These are phyloP conservation scores for Entrophospora sp. DNA, from an alignment of 192 early-diverging fungal species.

Conservation along the genomic window DNA sequence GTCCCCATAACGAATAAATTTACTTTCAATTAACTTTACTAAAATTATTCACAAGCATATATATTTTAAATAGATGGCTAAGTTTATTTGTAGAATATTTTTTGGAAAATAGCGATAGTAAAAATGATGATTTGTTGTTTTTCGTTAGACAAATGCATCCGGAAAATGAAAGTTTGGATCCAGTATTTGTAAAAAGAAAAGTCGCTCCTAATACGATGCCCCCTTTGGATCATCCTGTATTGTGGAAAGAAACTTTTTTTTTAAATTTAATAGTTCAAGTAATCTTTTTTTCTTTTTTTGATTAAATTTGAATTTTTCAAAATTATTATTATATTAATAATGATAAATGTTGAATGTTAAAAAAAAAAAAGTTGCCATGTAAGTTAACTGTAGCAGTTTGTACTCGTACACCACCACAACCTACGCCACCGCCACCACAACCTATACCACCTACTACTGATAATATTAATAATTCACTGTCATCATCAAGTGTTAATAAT, in stretches of 20 bases:
- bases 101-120: slow-evolving; percentile 54
- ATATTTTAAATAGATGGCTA: slow-evolving; percentile 39
- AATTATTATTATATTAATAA: too few relatives aligned
- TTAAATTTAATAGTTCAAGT: slow-evolving; percentile 84
- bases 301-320: too few relatives aligned
- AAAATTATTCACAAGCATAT: background rate
- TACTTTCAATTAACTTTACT: background rate
- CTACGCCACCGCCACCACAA: slow-evolving; percentile 18
- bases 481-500: too few relatives aligned
- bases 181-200: slow-evolving; percentile 79
- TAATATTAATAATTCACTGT: too few relatives aligned
- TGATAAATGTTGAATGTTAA: too few relatives aligned
- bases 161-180: slow-evolving; percentile 46
- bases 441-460: too few relatives aligned
- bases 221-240: slow-evolving; percentile 55
- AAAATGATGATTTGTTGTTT: slow-evolving; percentile 79
- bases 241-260: slow-evolving; percentile 90
- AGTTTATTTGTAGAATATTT: slow-evolving; percentile 66
- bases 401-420: slow-evolving; percentile 39
- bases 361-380: slow-evolving; percentile 80
- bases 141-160: slow-evolving; percentile 57
- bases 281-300: too few relatives aligned
- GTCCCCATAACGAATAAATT: slow-evolving; percentile 9
- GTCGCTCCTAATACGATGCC: slow-evolving; percentile 51
- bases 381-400: slow-evolving; percentile 86